These are phyloP conservation scores for Eucalyptus pauciflora DNA, from an alignment of 345 rosid genomes.

Conservation along the genomic window DNA sequence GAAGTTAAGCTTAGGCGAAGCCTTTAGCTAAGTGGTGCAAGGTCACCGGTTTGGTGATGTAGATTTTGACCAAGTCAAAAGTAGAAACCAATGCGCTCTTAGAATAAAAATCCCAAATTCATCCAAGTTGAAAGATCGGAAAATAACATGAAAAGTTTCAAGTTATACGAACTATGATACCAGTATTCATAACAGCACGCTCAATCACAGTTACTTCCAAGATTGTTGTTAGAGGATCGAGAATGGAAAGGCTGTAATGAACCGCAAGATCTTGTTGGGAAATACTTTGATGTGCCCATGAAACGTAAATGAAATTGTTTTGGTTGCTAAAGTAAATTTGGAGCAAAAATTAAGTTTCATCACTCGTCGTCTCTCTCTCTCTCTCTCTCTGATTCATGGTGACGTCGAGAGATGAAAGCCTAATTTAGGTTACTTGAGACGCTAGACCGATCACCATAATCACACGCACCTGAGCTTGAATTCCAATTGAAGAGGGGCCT, in stretches of 20 bases:
- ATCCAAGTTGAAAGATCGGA: not conserved
- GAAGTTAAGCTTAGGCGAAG: not conserved
- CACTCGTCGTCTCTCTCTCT: not conserved
- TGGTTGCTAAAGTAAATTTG: not conserved
- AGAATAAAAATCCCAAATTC: not conserved
- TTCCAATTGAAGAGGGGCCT: not conserved
- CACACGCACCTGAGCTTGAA: not conserved
- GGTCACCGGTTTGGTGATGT: not conserved
- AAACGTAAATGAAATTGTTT: not conserved
- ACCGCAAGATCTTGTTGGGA: not conserved
- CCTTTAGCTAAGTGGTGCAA: not conserved
- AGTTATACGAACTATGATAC: not conserved
- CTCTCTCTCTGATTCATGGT: not conserved
- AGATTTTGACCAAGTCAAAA: not conserved
- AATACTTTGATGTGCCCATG: not conserved
- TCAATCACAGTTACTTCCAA: not conserved
- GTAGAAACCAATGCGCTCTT: not conserved
- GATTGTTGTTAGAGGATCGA: not conserved
- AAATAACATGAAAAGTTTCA: not conserved
- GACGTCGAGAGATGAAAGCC: not conserved
- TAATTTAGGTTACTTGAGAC: not conserved
- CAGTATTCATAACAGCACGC: not conserved
- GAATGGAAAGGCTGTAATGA: too few relatives aligned
- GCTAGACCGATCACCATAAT: not conserved
- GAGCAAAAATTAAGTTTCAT: not conserved